phyloP scores from a whole-genome alignment of 164 flowering plant species.

The Magnolia changhungtana region DNA sequence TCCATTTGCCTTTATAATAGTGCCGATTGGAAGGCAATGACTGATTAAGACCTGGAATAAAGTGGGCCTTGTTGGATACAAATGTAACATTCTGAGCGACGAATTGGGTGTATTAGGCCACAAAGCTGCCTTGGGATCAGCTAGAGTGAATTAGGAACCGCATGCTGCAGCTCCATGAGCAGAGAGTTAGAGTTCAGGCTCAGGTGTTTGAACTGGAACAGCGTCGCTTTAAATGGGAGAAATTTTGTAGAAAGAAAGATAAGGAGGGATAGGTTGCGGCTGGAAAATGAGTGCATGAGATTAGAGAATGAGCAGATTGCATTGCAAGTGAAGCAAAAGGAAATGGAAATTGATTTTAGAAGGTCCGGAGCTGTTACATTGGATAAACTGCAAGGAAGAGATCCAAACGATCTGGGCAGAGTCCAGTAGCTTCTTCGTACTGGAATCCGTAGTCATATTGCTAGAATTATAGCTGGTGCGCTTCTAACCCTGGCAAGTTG shows the following conservation, averaged over 20 bases:
- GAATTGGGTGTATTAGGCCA: not conserved
- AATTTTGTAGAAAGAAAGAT: constrained; percentile 52
- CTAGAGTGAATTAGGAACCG: constrained; percentile 41
- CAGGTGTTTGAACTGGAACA: constrained; percentile 51
- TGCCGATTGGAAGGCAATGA: constrained; percentile 57
- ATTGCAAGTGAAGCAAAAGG: constrained; percentile 45
- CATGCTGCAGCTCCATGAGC: constrained; percentile 35
- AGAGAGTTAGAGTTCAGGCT: constrained; percentile 33
- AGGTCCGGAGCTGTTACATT: constrained; percentile 26
- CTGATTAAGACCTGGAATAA: constrained; percentile 49
- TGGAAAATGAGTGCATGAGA: constrained; percentile 55
- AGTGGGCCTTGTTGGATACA: constrained; percentile 30
- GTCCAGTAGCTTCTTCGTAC: constrained; percentile 17
- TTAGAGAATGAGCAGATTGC: constrained; percentile 46
- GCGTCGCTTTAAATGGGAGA: constrained; percentile 49
- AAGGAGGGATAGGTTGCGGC: constrained; percentile 50
- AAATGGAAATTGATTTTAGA: constrained; percentile 27
- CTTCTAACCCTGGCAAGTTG: not conserved
- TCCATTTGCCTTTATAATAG: constrained; percentile 38
- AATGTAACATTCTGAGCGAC: no score
- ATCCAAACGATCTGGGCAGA: constrained; percentile 28
- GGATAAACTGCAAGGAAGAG: constrained; percentile 30
- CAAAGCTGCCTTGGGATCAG: constrained; percentile 24
- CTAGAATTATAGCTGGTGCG: not conserved
- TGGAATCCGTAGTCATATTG: constrained; percentile 2